Base-by-base conservation (phyloP, 2,329 filamentous ascomycete genomes). In the Epichloe uncinata region DNA sequence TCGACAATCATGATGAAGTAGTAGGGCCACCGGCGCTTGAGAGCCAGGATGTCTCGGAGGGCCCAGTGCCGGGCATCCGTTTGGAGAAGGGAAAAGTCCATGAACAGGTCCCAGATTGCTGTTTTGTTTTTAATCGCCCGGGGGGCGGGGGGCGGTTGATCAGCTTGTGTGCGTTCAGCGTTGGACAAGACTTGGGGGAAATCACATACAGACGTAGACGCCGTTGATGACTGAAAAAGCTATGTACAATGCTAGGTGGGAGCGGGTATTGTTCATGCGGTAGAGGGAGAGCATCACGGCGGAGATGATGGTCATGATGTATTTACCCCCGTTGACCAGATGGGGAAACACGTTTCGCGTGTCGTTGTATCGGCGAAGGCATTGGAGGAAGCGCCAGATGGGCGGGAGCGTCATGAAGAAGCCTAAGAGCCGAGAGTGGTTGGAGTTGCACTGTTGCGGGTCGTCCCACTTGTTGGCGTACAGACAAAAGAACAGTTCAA, bases 71-170 rank as follows among this genome's bases (percentile, higher is more conserved):
- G 77, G 0, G 86, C 79, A 50, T 83, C 79, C 0, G 84, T 75
- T 58, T 96, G 89, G 3, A 91, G 76, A n/a, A 96, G 74, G 52
- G 85, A 93, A 76, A 93, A 97, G 65, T 98, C 93, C 86, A 97
- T 96, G 55, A 88, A 81, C 2, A 98, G 70, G 63, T 98, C 93
- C 93, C 93, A 98, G 41, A 95, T 77, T 9, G 83, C 80, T 82
- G 49, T 20, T 38, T 4, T 8, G 0, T 22, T 8, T 5, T 13
- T n/a, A 5, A 15, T 6, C 6, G 15, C 4, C 13, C 12, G 35
- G 20, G 20, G 4, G 20, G 18, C 3, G 18, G 22, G 22, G 11
- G 38, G 15, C 8, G 16, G 13, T 41, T 20, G 9, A 30, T 43
- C 26, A 35, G 33, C 15, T 4, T 30, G 34, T 3, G 12, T 37